These are phyloP conservation scores for Alloteropsis semialata DNA, from an alignment of 176 grass and related monocot species.

Conservation along the genomic window DNA sequence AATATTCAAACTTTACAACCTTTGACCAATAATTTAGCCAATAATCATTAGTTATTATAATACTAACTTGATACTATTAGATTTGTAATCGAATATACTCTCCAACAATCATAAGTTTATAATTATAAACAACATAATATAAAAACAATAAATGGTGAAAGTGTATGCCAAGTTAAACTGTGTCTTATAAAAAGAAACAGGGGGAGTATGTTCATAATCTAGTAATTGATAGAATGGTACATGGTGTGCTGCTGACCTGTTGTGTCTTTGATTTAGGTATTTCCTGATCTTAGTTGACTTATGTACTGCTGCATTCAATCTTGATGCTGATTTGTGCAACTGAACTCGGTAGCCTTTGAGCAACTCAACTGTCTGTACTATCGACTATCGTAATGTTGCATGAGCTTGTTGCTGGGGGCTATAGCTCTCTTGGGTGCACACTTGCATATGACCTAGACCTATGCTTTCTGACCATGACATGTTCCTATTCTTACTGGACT, in stretches of 20 bases:
- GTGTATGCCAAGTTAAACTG: too few relatives aligned
- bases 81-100: too few relatives aligned
- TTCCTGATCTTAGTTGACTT: too few relatives aligned
- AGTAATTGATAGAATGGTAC: conserved; percentile 2
- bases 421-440: neutral
- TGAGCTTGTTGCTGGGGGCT: neutral
- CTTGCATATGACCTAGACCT: neutral
- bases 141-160: too few relatives aligned
- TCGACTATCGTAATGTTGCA: neutral
- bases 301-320: neutral
- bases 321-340: neutral
- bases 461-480: conserved; percentile 24
- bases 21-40: too few relatives aligned
- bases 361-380: neutral
- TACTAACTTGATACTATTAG: too few relatives aligned
- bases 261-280: conserved; percentile 16
- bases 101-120: too few relatives aligned
- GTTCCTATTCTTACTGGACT: conserved; percentile 38
- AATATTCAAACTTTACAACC: too few relatives aligned
- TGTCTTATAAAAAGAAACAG: too few relatives aligned
- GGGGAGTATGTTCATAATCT: neutral
- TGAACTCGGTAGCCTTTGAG: neutral
- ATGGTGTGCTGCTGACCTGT: neutral
- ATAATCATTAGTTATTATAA: too few relatives aligned
- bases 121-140: too few relatives aligned